phyloP scores from a whole-genome alignment of 192 early-diverging fungal genomes.

The Funneliformis mosseae region DNA sequence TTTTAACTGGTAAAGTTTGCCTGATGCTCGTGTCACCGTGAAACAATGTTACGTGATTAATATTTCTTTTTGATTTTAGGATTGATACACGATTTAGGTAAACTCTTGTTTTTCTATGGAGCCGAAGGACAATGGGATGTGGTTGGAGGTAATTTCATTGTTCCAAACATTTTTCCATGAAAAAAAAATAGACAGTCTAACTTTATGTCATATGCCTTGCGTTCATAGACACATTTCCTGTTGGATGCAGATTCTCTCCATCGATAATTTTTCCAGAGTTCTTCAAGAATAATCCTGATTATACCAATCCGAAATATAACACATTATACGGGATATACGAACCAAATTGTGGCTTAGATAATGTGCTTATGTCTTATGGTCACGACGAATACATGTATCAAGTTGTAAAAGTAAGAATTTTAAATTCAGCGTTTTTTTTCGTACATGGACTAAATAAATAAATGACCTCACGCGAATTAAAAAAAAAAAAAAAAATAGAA shows the following conservation, averaged over 20 bases:
- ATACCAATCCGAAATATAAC: slow-evolving; percentile 34
- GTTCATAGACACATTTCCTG: slow-evolving; percentile 58
- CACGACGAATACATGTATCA: slow-evolving; percentile 61
- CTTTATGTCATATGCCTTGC: neutral
- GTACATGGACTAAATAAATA: no score
- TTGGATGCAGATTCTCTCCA: slow-evolving; percentile 47
- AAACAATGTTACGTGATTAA: neutral
- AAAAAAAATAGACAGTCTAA: no score
- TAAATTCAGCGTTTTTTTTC: neutral
- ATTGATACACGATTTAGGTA: slow-evolving; percentile 58
- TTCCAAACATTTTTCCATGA: no score
- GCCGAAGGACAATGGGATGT: slow-evolving; percentile 54
- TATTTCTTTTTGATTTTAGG: neutral
- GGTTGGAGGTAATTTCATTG: slow-evolving; percentile 15
- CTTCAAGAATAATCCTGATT: slow-evolving; percentile 49
- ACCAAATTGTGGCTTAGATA: slow-evolving; percentile 50
- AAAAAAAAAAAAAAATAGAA: neutral
- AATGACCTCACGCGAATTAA: no score
- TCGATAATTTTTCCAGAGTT: slow-evolving; percentile 49
- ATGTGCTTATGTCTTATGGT: slow-evolving; percentile 51
- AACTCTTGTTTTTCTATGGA: slow-evolving; percentile 47
- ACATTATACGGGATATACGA: slow-evolving; percentile 50
- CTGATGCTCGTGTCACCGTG: neutral
- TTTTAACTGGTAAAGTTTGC: slow-evolving; percentile 37
- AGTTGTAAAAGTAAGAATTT: slow-evolving; percentile 38